A percentile compares a stretch with the other conserved stretches of the same genome.
Conservation (phyloP, 148 eudicot species). For the Rhododendron kiyosumense region DNA sequence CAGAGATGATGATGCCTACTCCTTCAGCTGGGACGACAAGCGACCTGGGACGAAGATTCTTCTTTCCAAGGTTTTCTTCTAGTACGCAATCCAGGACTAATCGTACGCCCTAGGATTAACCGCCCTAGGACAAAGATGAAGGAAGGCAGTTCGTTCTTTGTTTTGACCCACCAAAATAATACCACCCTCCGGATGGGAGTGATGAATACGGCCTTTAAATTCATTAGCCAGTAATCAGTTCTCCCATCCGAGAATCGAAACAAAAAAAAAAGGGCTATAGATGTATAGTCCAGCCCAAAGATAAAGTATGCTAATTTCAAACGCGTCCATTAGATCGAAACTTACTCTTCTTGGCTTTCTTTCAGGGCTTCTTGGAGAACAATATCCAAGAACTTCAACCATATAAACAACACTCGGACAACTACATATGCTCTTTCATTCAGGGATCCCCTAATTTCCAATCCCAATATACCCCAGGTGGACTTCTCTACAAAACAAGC, state of each 20-base stretch:
- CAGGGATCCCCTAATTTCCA: slow-evolving; percentile 61
- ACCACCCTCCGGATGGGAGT: no score
- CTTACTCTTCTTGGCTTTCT: background rate
- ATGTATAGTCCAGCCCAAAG: background rate
- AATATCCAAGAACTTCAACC: slow-evolving; percentile 42
- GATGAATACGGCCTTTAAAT: no score
- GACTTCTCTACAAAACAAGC: slow-evolving; percentile 62
- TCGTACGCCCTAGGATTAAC: background rate
- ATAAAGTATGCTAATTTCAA: background rate
- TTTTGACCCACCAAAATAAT: no score
- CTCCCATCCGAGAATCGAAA: no score
- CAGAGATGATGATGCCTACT: slow-evolving; percentile 62
- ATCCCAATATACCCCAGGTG: slow-evolving; percentile 82
- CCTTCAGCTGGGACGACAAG: slow-evolving; percentile 93
- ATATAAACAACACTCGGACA: slow-evolving; percentile 75
- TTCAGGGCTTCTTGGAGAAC: slow-evolving; percentile 61
- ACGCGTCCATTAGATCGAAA: background rate
- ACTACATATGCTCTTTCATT: slow-evolving; percentile 67
- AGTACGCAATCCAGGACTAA: no score
- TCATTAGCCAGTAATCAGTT: no score
- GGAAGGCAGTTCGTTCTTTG: background rate
- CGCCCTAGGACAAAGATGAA: background rate
- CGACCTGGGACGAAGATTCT: slow-evolving; percentile 71
- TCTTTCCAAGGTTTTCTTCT: slow-evolving; percentile 53
- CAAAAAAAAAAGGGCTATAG: background rate